Base-by-base conservation (phyloP, 2,329 filamentous ascomycete species). In the Xenoacremonium recifei region DNA sequence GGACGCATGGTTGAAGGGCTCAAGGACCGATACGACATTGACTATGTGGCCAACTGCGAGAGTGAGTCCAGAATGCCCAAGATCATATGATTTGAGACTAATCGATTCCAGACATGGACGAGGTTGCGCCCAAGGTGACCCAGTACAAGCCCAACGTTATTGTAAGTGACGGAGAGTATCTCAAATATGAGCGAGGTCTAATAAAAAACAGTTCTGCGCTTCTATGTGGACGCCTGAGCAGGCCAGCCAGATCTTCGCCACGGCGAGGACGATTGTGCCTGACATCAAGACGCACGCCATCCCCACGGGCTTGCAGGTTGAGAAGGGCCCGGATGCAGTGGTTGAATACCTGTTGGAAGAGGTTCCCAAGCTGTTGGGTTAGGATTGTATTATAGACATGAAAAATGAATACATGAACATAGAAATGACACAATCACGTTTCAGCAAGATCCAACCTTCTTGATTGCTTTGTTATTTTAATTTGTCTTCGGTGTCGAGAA, bases 21-120 rank as follows among this genome's bases (percentile, higher is more conserved):
- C 21, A 82, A 80, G 58, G 80, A 84, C 41, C 67, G 66, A 29
- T 87, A 85, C 61, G 78, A 71, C 2, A 85, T 87, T 50, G 67
- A 75, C 27, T 72, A 87, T 57, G 71, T 76, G 18, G 80, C 69
- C 23, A 87, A 87, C 56, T 78, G 73, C 51, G 72, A 19, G 4
- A 43, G 46, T 40, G 21, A 9, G 23, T 27, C 7, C 13, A 27
- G 23, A 27, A 9, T 27, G 7, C 13, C 13, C 7, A 27, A 13
- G 7, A 13, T 13, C 13, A 9, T 27, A 13, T 7, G 13, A 13
- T 27, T 7, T 27, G 25, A 23, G 15, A 9, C n/a, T 77, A 25
- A 76, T 80, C 83, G 62, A 49, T 21, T 17, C 2, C 35, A 76
- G 73, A 58, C 29, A 78, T 80, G 27, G 75, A 78, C 42, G 71